Evolutionary conservation across 257 asterid species (phyloP), one percentile per base, ranked within the genome.

Genomic region (Jacaranda copaia): DNA sequence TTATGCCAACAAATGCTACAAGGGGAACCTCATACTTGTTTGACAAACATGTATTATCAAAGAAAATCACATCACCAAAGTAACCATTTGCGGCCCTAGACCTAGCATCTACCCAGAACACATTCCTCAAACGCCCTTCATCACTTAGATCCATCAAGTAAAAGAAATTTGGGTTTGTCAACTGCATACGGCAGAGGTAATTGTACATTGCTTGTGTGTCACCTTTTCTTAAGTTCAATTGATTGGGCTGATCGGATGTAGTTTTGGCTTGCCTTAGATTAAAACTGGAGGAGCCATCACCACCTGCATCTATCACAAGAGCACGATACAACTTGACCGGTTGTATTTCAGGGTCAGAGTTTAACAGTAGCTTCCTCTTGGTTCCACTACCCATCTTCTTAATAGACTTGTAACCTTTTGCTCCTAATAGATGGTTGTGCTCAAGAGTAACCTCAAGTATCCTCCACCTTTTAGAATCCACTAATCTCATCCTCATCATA

Each of bases 21-120:
- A 93, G 90, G 51, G 96, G 97, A 51, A 84, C 80, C 87, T 91
- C 98, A 39, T 86, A 91, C 61, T 89, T 91, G 85, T 82, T 87
- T 20, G 88, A 81, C 85, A 93, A 82, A 82, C 88, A 91, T 38
- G 93, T 81, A 52, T 79, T 86, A 75, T 93, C 98, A 7, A 93
- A 70, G 80, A 80, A 86, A 80, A 93, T 74, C 55, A 90, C 98
- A 36, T 93, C 96, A 51, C 89, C 75, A 62, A 91, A 91, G 84
- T 88, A 90, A 72, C 76, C 67, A 65, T 74, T 79, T 3, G 91
- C 87, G 55, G 89, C 87, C 81, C 94, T 86, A 46, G 92, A 87
- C 80, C 88, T 79, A 49, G 93, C 91, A 76, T 88, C 97, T 0
- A 72, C 89, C 97, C 97, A 92, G 77, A 88, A 87, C 36, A 87